phyloP scores from a whole-genome alignment of 345 rosid species.

The Linum lewisii region DNA sequence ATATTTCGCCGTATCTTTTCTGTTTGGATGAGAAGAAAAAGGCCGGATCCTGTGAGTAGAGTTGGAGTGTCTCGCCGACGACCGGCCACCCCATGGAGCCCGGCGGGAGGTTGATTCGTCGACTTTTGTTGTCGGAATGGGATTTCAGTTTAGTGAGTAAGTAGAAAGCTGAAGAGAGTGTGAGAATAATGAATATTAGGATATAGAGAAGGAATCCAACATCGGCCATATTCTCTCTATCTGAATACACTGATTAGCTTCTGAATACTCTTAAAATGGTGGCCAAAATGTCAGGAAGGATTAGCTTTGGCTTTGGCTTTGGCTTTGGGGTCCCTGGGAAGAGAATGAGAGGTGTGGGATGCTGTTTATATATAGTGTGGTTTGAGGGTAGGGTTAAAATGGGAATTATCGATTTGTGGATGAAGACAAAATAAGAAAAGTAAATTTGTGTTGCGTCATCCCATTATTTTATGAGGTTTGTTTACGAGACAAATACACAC shows the following conservation, averaged over 20 bases:
- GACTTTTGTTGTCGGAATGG: too few relatives aligned
- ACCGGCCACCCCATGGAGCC: slow-evolving; percentile 76
- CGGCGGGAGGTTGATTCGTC: slow-evolving; percentile 41
- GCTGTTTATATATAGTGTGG: too few relatives aligned
- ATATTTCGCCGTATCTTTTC: slow-evolving; percentile 76
- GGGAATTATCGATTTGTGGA: too few relatives aligned
- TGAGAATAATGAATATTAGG: slow-evolving; percentile 9
- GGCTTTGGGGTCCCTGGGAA: too few relatives aligned
- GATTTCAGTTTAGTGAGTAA: not conserved
- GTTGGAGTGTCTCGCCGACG: slow-evolving; percentile 61
- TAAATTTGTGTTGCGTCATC: too few relatives aligned
- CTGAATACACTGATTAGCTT: not conserved
- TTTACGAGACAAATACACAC: too few relatives aligned
- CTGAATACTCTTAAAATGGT: not conserved
- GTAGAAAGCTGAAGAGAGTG: not conserved
- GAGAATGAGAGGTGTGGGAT: too few relatives aligned
- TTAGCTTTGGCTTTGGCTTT: too few relatives aligned
- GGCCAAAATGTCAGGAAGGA: too few relatives aligned
- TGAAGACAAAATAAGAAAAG: too few relatives aligned
- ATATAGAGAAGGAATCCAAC: slow-evolving; percentile 20
- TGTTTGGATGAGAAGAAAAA: slow-evolving; percentile 47
- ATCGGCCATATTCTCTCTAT: slow-evolving; percentile 12
- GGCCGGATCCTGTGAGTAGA: slow-evolving; percentile 61
- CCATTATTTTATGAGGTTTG: too few relatives aligned
- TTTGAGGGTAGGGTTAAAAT: too few relatives aligned